Conservation (phyloP, 768 basidiomycete genomes). For the Cyclocybe aegerita region DNA sequence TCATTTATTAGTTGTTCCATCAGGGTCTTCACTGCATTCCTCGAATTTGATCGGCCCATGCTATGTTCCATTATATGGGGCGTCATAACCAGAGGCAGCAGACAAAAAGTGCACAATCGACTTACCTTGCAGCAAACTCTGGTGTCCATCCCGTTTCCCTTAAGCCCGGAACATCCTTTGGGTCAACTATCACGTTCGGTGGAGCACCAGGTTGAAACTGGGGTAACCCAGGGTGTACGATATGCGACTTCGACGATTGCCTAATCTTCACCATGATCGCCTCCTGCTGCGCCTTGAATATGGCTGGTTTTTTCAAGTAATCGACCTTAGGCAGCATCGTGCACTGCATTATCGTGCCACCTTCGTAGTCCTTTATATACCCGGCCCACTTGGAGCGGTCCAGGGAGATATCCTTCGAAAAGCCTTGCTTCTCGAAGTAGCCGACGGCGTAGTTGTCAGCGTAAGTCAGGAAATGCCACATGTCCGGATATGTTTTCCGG, state of each 20-base stretch:
- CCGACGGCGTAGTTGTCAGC: constrained; percentile 99
- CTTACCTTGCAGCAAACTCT: constrained; percentile 73
- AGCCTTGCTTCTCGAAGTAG: constrained; percentile 99
- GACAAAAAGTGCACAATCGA: constrained; percentile 2
- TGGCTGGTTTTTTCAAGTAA: constrained; percentile 79
- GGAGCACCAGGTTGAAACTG: constrained; percentile 65
- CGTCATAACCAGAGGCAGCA: not conserved
- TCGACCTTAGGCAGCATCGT: constrained; percentile 91
- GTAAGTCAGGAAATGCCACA: constrained; percentile 96
- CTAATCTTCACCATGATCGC: constrained; percentile 89
- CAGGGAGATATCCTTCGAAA: constrained; percentile 96
- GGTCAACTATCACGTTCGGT: constrained; percentile 56
- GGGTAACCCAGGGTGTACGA: constrained; percentile 77
- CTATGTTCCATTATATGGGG: constrained; percentile 18
- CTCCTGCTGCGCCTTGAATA: constrained; percentile 81
- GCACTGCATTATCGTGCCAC: constrained; percentile 99
- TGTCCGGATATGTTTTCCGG: constrained; percentile 74
- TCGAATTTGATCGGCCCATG: constrained; percentile 27
- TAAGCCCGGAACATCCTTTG: constrained; percentile 84
- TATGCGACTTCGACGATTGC: constrained; percentile 80
- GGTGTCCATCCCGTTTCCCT: constrained; percentile 92
- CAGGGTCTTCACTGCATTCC: constrained; percentile 66
- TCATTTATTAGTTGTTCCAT: constrained; percentile 58
- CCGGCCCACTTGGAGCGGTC: constrained; percentile 93
- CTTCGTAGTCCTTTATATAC: constrained; percentile 99